These are phyloP conservation scores for Fusarium keratoplasticum DNA, from an alignment of 2,329 filamentous ascomycete genomes.

Conservation along the genomic window DNA sequence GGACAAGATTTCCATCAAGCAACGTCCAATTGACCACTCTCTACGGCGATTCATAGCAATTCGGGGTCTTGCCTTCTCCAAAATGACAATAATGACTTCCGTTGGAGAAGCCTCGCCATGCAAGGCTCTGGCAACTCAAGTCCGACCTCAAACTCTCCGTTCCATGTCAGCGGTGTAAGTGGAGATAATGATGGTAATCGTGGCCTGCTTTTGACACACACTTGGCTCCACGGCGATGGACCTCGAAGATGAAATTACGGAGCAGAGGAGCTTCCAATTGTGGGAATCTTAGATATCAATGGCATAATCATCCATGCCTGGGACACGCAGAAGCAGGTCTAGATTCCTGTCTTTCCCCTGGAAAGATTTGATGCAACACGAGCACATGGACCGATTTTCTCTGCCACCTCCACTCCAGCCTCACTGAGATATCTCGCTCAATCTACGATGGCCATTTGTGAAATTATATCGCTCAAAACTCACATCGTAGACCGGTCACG, in stretches of 20 bases:
- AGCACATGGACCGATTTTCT: slow-evolving; percentile 27
- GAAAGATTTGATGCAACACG: background rate
- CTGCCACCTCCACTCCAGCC: slow-evolving; percentile 3
- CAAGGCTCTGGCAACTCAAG: background rate
- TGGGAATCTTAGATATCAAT: slow-evolving; percentile 14
- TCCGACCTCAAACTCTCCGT: background rate
- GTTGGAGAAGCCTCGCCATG: slow-evolving; percentile 4
- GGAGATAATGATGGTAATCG: background rate
- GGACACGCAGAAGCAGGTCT: slow-evolving; percentile 2
- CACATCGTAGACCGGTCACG: background rate
- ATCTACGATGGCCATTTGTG: slow-evolving; percentile 7
- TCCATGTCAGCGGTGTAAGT: slow-evolving; percentile 9
- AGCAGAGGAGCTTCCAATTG: slow-evolving; percentile 12
- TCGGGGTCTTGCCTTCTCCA: background rate
- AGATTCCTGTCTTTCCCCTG: background rate
- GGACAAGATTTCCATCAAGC: background rate
- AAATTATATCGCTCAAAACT: slow-evolving; percentile 19
- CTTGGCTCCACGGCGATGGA: slow-evolving; percentile 6
- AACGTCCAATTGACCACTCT: background rate
- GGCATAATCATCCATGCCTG: slow-evolving; percentile 3
- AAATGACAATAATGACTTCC: background rate
- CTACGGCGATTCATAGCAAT: background rate
- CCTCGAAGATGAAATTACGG: slow-evolving; percentile 5
- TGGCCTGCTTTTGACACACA: slow-evolving; percentile 17
- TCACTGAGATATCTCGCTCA: background rate